phyloP scores from a whole-genome alignment of 2,329 filamentous ascomycete species.

The Fusarium tjaetaba region DNA sequence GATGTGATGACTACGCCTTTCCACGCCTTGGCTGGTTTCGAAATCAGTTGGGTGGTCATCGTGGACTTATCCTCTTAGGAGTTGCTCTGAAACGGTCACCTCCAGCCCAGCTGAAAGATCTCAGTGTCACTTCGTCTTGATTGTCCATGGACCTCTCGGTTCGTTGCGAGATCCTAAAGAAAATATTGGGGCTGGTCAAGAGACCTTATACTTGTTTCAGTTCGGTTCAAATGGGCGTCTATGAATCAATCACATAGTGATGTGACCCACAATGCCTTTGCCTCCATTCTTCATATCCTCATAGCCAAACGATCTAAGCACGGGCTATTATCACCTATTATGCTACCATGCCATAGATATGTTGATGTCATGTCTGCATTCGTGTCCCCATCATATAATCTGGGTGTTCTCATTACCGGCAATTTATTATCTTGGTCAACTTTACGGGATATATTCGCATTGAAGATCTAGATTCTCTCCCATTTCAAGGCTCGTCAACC shows the following conservation, averaged over 20 bases:
- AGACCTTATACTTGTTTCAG: slow-evolving; percentile 16
- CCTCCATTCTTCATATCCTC: not conserved
- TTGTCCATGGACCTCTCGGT: slow-evolving; percentile 12
- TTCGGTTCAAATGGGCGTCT: not conserved
- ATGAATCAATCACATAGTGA: slow-evolving; percentile 11
- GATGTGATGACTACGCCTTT: slow-evolving; percentile 11
- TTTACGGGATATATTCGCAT: slow-evolving; percentile 37
- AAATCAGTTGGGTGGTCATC: slow-evolving; percentile 6
- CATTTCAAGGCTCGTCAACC: slow-evolving; percentile 19
- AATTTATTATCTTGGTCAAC: not conserved
- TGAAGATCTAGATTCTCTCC: slow-evolving; percentile 44
- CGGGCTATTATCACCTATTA: not conserved
- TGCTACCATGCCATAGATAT: slow-evolving; percentile 5
- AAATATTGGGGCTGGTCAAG: slow-evolving; percentile 1
- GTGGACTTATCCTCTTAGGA: not conserved
- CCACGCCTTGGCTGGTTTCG: slow-evolving; percentile 27
- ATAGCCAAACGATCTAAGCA: slow-evolving; percentile 21
- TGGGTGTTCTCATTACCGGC: not conserved
- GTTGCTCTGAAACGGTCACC: slow-evolving; percentile 13
- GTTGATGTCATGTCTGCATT: not conserved
- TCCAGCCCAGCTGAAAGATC: slow-evolving; percentile 22
- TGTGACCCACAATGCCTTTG: slow-evolving; percentile 15
- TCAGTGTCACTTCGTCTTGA: slow-evolving; percentile 10
- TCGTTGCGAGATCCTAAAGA: slow-evolving; percentile 25
- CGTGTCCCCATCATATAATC: not conserved